Conservation (phyloP, 2,329 filamentous ascomycete species). For the Clarireedia sp. region DNA sequence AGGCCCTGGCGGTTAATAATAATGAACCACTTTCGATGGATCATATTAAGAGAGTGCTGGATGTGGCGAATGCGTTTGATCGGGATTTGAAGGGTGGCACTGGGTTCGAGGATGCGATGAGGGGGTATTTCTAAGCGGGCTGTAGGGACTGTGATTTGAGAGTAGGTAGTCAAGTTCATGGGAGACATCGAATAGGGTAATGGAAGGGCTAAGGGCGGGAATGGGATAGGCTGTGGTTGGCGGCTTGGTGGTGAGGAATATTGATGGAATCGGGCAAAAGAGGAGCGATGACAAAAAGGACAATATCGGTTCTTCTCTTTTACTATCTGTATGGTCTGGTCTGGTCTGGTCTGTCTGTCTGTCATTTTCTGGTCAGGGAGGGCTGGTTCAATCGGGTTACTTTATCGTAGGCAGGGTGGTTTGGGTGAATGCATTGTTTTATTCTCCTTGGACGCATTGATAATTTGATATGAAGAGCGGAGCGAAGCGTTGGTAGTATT, state of each 20-base stretch:
- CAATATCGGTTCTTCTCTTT: not conserved
- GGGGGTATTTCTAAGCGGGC: slow-evolving; percentile 54
- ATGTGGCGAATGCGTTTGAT: slow-evolving; percentile 76
- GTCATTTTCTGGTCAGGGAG: no score
- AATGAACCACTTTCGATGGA: slow-evolving; percentile 63
- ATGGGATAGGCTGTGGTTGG: not conserved
- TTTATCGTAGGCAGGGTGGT: not conserved
- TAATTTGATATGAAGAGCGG: not conserved
- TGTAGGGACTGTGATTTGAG: not conserved
- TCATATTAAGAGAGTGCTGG: slow-evolving; percentile 75
- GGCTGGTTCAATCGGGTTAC: no score
- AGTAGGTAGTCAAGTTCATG: not conserved
- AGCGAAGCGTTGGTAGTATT: no score
- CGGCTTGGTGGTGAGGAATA: not conserved
- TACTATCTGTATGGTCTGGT: not conserved
- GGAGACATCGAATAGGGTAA: not conserved
- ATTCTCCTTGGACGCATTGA: not conserved
- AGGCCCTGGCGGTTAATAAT: slow-evolving; percentile 74
- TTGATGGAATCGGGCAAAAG: no score
- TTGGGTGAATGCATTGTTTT: not conserved
- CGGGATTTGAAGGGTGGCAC: slow-evolving; percentile 73
- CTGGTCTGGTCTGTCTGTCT: no score
- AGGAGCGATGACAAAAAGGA: no score
- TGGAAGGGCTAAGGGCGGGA: not conserved
- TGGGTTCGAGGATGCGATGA: slow-evolving; percentile 78